Conservation (phyloP, 2,329 filamentous ascomycete genomes). For the Colletotrichum costaricense region DNA sequence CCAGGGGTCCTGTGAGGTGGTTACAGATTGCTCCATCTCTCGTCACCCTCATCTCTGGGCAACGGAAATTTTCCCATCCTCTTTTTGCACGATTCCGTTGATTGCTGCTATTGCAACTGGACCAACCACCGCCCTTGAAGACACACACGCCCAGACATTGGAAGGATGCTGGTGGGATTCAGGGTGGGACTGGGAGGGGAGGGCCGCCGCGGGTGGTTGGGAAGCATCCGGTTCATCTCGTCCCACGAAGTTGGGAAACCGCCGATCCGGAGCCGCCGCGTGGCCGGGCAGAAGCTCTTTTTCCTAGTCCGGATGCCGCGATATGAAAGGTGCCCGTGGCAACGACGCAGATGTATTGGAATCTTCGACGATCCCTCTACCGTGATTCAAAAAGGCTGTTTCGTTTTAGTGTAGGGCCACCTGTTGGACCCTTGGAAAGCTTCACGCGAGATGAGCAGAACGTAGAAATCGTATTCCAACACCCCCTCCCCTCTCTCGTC, state of each 20-base stretch:
- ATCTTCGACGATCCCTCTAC: neutral
- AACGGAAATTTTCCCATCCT: slow-evolving; percentile 10
- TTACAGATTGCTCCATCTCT: neutral
- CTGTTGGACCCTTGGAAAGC: neutral
- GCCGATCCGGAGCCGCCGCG: slow-evolving; percentile 32
- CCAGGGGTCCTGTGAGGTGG: neutral
- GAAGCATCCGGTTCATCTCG: slow-evolving; percentile 8
- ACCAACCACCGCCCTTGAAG: neutral
- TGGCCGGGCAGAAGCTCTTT: slow-evolving; percentile 3
- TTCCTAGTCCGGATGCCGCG: slow-evolving; percentile 11
- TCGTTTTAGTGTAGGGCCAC: neutral
- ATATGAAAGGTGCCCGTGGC: neutral
- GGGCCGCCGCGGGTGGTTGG: neutral
- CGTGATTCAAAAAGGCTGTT: neutral
- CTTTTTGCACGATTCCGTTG: neutral
- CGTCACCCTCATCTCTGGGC: neutral
- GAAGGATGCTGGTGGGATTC: slow-evolving; percentile 9
- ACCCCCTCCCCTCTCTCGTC: neutral
- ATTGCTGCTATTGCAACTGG: neutral
- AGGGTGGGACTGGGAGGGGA: neutral
- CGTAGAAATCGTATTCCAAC: neutral
- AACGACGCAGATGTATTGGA: neutral
- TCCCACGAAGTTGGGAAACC: slow-evolving; percentile 29
- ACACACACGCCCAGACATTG: slow-evolving; percentile 2
- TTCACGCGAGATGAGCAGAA: neutral